phyloP scores from a whole-genome alignment of 2,329 filamentous ascomycete genomes.

The Microcyclospora tardicrescens region DNA sequence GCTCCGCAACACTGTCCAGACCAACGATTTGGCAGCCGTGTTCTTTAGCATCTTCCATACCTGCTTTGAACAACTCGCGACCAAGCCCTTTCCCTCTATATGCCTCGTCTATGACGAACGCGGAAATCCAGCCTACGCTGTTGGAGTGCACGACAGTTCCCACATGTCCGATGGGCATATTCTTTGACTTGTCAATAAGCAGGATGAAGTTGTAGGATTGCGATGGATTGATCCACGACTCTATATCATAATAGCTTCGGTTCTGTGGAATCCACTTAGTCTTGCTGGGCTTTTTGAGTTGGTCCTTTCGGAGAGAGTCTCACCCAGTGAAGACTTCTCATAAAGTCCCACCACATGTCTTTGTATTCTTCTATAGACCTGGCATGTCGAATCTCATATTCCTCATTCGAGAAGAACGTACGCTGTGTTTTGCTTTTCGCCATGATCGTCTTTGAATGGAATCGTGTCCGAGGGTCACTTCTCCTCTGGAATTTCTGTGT shows the following conservation, averaged over 20 bases:
- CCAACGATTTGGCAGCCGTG: slow-evolving; percentile 17
- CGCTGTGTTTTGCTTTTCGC: too few species aligned
- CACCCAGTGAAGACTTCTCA: slow-evolving; percentile 24
- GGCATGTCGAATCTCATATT: slow-evolving; percentile 9
- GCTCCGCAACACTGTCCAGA: slow-evolving; percentile 26
- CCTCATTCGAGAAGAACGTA: slow-evolving; percentile 3
- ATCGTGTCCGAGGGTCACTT: too few species aligned
- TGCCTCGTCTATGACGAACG: slow-evolving; percentile 23
- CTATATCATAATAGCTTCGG: slow-evolving; percentile 20
- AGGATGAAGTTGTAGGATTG: slow-evolving; percentile 21
- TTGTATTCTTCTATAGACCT: slow-evolving; percentile 7
- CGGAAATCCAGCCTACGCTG: slow-evolving; percentile 26
- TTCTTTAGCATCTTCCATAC: slow-evolving; percentile 13
- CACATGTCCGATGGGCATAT: slow-evolving; percentile 21
- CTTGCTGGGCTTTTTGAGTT: background rate
- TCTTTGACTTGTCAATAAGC: slow-evolving; percentile 13
- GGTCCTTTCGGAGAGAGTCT: slow-evolving; percentile 1
- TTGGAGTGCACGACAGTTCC: slow-evolving; percentile 23
- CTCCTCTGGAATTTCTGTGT: too few species aligned
- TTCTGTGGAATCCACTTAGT: slow-evolving; percentile 14
- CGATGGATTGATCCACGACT: slow-evolving; percentile 21
- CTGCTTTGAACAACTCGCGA: slow-evolving; percentile 18
- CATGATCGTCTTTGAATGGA: too few species aligned
- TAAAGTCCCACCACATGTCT: slow-evolving; percentile 24
- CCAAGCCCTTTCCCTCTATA: slow-evolving; percentile 24